Percentiles rank a stretch among this genome's conserved stretches.
phyloP scores from a whole-genome alignment of 2,329 filamentous ascomycete genomes.

The Arthroderma sp. region DNA sequence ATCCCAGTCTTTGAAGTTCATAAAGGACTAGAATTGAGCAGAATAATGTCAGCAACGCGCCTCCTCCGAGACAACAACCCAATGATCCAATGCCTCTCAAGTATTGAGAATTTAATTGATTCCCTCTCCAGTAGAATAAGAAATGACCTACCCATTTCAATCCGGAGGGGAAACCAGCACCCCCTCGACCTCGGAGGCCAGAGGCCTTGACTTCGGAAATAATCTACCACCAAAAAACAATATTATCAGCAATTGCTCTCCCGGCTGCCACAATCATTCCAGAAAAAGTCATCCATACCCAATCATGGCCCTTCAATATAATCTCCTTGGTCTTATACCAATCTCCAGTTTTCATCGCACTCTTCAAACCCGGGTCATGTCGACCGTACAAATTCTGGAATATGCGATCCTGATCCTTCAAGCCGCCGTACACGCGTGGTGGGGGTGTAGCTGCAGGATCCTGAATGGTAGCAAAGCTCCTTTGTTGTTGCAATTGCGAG shows the following conservation, averaged over 20 bases:
- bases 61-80: not conserved
- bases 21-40: conserved; percentile 61
- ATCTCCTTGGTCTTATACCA: conserved; percentile 99
- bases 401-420: conserved; percentile 94
- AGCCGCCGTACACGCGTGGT: conserved; percentile 64
- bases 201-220: conserved; percentile 96
- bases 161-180: conserved; percentile 93
- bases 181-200: conserved; percentile 85
- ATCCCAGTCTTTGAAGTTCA: conserved; percentile 99
- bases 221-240: conserved; percentile 43
- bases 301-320: conserved; percentile 89
- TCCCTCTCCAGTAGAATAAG: not conserved
- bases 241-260: conserved; percentile 5
- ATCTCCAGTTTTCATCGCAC: conserved; percentile 93
- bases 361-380: conserved; percentile 80
- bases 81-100: not conserved
- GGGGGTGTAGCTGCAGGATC: conserved; percentile 48
- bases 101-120: not conserved
- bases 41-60: conserved; percentile 1
- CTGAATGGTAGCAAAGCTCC: conserved; percentile 70
- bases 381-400: conserved; percentile 98
- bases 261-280: conserved; percentile 3
- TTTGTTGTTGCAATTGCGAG: conserved; percentile 31
- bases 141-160: conserved; percentile 79
- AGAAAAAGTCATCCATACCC: conserved; percentile 38